Base-by-base conservation (phyloP, 2,329 filamentous ascomycete genomes). In the Alternaria triticina region DNA sequence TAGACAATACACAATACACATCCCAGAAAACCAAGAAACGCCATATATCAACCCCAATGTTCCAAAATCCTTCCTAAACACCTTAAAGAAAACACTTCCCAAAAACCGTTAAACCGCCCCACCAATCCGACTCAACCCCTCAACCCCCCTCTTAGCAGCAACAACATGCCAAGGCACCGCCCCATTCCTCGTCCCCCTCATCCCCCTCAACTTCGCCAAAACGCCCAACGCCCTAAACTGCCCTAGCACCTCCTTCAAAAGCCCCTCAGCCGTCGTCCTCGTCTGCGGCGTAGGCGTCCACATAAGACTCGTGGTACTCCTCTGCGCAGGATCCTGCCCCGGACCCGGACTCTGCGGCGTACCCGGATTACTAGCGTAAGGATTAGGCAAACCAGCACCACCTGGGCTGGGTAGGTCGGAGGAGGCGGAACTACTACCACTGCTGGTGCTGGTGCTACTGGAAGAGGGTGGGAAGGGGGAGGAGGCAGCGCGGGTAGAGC, bases 141-240 rank as follows among this genome's bases (percentile, higher is more conserved):
- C 83, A 5, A 89, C 88, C 3, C 87, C 90, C 79, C 90, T 90
- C 78, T 91, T 86, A 3, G 89, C 91, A 17, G 87, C 90, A 12
- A 88, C 90, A 63, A 95, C 82, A 83, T 95, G 92, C 90, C 92
- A 93, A 17, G 92, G 92, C 71, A 91, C 82, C n/a, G 89, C 84
- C 15, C 81, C 81, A 73, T 89, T 88, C 52, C 81, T 84, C 57
- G 64, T 88, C 83, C 64, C 84, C 79, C 71, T 88, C 85, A 73
- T 89, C 82, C 72, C 91, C 64, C 90, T 87, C 22, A 89, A 86
- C 66, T 88, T 85, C 2, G 91, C 91, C 70, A 96, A 75, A 17
- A 91, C 87, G 0, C 89, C 89, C 65, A 96, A 76, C 0, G 87
- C 88, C 46, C 91, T 82, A 74, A 90, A 95, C 76, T 90, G 87